Conservation (phyloP, 23 red algal species). For the Gracilaria vermiculophylla region DNA sequence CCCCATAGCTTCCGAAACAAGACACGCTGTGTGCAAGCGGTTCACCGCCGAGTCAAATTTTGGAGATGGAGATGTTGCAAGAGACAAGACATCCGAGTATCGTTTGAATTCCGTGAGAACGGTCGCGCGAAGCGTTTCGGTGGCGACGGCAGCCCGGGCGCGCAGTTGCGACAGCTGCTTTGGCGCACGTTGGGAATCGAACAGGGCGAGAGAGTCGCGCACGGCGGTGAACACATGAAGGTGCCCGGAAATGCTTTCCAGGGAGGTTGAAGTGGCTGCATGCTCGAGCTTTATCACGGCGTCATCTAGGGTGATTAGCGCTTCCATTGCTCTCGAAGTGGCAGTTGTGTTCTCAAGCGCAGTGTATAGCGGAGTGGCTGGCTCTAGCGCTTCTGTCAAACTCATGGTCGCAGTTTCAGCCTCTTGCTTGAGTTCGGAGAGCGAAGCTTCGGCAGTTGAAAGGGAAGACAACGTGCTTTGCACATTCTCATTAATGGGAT, state of each 20-base stretch:
- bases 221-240: conserved; percentile 27
- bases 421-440: conserved; percentile 17
- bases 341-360: conserved; percentile 46
- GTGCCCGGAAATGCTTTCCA: not conserved
- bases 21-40: conserved; percentile 45
- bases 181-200: not conserved
- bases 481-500: not conserved
- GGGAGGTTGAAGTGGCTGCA: not conserved
- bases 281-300: conserved; percentile 35
- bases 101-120: conserved; percentile 43
- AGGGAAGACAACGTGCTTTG: conserved; percentile 16
- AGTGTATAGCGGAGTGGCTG: conserved; percentile 17
- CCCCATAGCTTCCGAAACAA: conserved; percentile 52
- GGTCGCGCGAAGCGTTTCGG: conserved; percentile 30
- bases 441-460: not conserved
- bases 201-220: not conserved
- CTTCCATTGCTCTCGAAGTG: conserved; percentile 33
- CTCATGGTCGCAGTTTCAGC: conserved; percentile 26
- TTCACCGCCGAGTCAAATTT: conserved; percentile 47
- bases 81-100: conserved; percentile 41
- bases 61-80: not conserved
- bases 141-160: conserved; percentile 57
- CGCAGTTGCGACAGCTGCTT: conserved; percentile 19
- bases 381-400: conserved; percentile 30
- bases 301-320: conserved; percentile 33